Evolutionary conservation across 2,329 filamentous ascomycete genomes (phyloP).

Genomic region (Colletotrichum incanum): DNA sequence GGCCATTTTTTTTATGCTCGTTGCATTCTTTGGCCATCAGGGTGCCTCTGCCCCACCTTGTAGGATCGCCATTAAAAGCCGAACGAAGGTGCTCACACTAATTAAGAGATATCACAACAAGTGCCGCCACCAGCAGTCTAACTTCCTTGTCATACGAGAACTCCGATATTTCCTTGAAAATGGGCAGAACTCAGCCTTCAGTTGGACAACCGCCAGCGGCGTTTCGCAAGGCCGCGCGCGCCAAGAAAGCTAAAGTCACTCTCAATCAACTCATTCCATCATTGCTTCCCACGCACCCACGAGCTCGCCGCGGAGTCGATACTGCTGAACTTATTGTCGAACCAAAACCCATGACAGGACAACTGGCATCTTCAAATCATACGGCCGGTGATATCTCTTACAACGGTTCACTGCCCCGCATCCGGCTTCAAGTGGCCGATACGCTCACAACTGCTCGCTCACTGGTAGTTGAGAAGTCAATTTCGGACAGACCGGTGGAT

Average conservation of each 20-base stretch:
- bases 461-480: constrained; percentile 46
- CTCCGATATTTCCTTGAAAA: background rate
- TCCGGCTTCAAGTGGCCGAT: constrained; percentile 66
- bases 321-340: constrained; percentile 64
- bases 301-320: constrained; percentile 70
- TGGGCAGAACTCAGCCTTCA: constrained; percentile 41
- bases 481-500: background rate
- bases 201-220: constrained; percentile 39
- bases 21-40: constrained; percentile 6
- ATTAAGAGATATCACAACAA: background rate
- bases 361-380: background rate
- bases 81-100: background rate
- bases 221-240: constrained; percentile 53
- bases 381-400: background rate
- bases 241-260: constrained; percentile 71
- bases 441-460: constrained; percentile 67
- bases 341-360: constrained; percentile 43
- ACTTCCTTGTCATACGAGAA: background rate
- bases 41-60: constrained; percentile 3
- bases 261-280: constrained; percentile 73
- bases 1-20: too few relatives aligned
- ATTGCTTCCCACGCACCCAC: constrained; percentile 66
- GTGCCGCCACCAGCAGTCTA: background rate
- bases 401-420: constrained; percentile 47
- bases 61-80: background rate